Percentiles rank a stretch among this genome's conserved stretches.
Evolutionary conservation across 192 early-diverging fungal genomes (phyloP).

Genomic region (Blastocladiella britannica): DNA sequence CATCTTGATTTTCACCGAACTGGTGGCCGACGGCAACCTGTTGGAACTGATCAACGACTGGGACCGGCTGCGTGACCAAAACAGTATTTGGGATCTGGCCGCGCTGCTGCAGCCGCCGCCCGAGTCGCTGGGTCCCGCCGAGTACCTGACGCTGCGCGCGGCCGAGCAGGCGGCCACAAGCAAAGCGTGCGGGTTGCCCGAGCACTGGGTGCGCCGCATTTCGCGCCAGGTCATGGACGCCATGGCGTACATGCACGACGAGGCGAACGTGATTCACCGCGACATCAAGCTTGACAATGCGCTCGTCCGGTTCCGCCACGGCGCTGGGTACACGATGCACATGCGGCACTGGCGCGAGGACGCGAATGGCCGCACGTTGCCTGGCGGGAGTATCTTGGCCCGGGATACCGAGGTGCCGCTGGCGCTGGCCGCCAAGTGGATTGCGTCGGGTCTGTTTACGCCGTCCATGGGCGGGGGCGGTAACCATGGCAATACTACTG

Average conservation of each 20-base stretch:
- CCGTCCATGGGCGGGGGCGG: too few relatives aligned
- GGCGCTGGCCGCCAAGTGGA: background rate
- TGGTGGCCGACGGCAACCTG: background rate
- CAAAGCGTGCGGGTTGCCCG: background rate
- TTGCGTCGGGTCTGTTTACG: background rate
- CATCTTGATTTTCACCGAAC: background rate
- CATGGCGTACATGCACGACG: constrained; percentile 3
- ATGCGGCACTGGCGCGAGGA: background rate
- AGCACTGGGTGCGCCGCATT: background rate
- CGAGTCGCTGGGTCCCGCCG: background rate
- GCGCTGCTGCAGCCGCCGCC: background rate
- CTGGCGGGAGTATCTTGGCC: too few relatives aligned
- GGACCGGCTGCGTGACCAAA: background rate
- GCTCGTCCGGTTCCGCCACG: background rate
- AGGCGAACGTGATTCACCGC: constrained; percentile 3
- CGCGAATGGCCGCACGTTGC: background rate
- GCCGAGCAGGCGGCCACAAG: too few relatives aligned
- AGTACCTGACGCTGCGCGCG: background rate
- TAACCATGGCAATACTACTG: too few relatives aligned
- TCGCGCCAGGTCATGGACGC: constrained; percentile 2
- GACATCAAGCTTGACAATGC: constrained; percentile 4
- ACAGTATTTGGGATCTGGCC: background rate
- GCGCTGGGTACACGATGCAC: background rate
- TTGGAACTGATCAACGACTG: background rate
- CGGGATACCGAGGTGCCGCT: background rate